Base-by-base conservation (phyloP, 176 grass and related monocot species). In the Calamus simplicifolius region DNA sequence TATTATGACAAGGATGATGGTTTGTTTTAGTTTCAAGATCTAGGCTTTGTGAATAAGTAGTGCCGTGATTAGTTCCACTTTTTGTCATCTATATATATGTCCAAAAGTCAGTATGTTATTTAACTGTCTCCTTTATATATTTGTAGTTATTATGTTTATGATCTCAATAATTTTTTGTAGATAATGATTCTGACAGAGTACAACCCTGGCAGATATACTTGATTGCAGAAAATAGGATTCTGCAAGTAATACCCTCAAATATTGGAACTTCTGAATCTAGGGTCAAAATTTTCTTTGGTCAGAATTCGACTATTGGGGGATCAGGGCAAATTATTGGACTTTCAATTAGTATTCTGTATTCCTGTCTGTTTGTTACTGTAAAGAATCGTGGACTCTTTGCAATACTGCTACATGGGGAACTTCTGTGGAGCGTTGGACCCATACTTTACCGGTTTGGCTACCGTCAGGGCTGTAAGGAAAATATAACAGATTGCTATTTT, bases 341-440 rank as follows among this genome's bases (percentile, higher is more conserved):
- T 26, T 64, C 80, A 0, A 65, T 81, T 43, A 80, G 71, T 28
- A 54, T 48, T 18, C 27, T 29, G 16, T 85, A 82, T 23, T 56
- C 69, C 21, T 86, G 77, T 35, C 7, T 96, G 38, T 90, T 87
- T 25, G 25, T 96, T 49, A 84, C 86, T 59, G 68, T 90, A 48
- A 76, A 51, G n/a, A 82, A 87, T 62, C 51, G 68, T 23, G 91
- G 83, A 4, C 65, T 96, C 27, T 96, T 87, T 59, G 61, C 75
- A 29, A 25, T 96, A 38, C 74, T 80, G 8, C 56, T 90, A 52
- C 64, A 12, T 0, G 63, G 67, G 6, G 74, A 77, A 14, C 68
- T 82, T n/a, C 80, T 64, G 19, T 90, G 91, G 91, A 90, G 68
- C 62, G 38, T 70, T 18, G 83, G 86, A 3, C 86, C 91, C 43